A percentile compares a stretch with the other conserved stretches of the same genome.
Conservation (phyloP, 2,329 filamentous ascomycete genomes). For the Colletotrichum salicis region DNA sequence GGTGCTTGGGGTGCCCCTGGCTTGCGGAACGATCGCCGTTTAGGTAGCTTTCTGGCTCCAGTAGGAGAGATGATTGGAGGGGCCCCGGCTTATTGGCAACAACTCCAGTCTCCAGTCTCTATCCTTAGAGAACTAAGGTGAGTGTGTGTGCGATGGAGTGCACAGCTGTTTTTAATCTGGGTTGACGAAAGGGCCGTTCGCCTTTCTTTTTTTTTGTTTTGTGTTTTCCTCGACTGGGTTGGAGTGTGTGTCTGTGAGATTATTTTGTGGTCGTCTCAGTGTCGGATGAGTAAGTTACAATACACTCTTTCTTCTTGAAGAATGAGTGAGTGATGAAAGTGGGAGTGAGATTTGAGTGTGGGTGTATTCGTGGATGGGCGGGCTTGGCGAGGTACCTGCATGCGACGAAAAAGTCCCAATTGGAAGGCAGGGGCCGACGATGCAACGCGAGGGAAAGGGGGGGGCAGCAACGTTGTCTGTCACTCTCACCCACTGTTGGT, state of each 20-base stretch:
- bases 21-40: conserved; percentile 32
- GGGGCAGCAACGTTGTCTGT: not conserved
- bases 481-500: not conserved
- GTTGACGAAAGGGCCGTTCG: not conserved
- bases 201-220: too few relatives aligned
- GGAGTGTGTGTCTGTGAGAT: not conserved
- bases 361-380: not conserved
- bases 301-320: not conserved
- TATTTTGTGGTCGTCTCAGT: not conserved
- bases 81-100: conserved; percentile 13
- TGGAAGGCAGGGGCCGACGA: conserved; percentile 12
- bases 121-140: too few relatives aligned
- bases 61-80: conserved; percentile 17
- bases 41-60: conserved; percentile 12
- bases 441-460: conserved; percentile 4
- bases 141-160: not conserved
- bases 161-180: not conserved
- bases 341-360: conserved; percentile 3
- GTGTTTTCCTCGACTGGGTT: not conserved
- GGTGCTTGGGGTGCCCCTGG: conserved; percentile 20
- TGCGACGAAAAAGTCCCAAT: not conserved
- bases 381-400: conserved; percentile 10
- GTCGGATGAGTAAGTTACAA: not conserved
- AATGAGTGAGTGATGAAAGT: not conserved
- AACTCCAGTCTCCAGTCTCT: not conserved